These are phyloP conservation scores for Phytophthora hibernalis DNA, from an alignment of 352 stramenopile genomes.

Conservation along the genomic window DNA sequence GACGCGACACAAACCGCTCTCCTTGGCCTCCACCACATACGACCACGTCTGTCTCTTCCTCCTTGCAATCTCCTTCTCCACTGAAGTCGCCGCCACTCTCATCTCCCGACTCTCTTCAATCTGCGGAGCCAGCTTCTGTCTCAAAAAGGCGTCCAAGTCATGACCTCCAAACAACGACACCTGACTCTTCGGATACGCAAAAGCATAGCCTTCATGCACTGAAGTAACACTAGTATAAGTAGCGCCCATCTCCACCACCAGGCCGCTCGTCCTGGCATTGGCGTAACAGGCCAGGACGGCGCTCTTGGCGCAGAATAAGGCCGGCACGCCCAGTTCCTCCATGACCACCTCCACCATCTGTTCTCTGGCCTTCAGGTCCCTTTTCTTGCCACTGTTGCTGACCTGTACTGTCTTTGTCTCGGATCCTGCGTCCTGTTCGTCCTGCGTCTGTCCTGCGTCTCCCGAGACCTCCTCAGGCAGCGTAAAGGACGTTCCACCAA, in stretches of 20 bases:
- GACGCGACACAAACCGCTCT: constrained; percentile 75
- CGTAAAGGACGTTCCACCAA: constrained; percentile 68
- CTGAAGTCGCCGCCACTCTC: constrained; percentile 17
- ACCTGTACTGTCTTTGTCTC: constrained; percentile 17
- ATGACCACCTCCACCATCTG: constrained; percentile 85
- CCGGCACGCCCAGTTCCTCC: constrained; percentile 76
- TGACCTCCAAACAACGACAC: constrained; percentile 65
- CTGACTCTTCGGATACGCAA: constrained; percentile 69
- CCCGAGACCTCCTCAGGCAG: constrained; percentile 52
- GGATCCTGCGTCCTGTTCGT: constrained; percentile 31
- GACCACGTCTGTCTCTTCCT: constrained; percentile 58
- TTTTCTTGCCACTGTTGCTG: constrained; percentile 59
- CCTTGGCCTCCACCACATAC: constrained; percentile 73
- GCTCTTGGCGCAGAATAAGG: constrained; percentile 85
- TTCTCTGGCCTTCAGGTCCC: constrained; percentile 58
- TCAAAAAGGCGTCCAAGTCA: constrained; percentile 73
- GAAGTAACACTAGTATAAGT: constrained; percentile 81
- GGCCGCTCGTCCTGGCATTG: constrained; percentile 79
- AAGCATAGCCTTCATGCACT: constrained; percentile 83
- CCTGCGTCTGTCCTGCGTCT: constrained; percentile 20
- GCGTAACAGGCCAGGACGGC: constrained; percentile 85
- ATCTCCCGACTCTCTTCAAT: constrained; percentile 27
- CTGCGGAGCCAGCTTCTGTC: constrained; percentile 58
- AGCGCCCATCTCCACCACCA: constrained; percentile 84
- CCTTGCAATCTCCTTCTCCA: constrained; percentile 37